A percentile compares a stretch with the other conserved stretches of the same genome.
phyloP scores from a whole-genome alignment of 805 yeast species.

The Candida dendrica region DNA sequence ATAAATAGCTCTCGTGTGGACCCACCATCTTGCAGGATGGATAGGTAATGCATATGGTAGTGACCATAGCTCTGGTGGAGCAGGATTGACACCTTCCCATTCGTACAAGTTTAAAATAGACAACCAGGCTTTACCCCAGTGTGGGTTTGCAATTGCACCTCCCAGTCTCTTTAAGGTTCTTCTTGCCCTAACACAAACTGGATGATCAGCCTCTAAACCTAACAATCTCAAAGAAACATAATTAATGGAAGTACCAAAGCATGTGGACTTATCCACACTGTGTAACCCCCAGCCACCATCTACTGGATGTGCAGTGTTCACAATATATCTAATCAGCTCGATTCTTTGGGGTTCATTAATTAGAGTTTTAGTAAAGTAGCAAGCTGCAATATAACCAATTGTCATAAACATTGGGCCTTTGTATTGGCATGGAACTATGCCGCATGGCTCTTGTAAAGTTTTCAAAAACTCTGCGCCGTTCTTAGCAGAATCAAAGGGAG shows the following conservation, averaged over 20 bases:
- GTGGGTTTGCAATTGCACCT: constrained; percentile 87
- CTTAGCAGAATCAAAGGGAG: constrained; percentile 54
- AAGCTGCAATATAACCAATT: constrained; percentile 75
- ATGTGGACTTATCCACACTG: constrained; percentile 85
- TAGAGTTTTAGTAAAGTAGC: constrained; percentile 59
- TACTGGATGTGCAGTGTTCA: constrained; percentile 91
- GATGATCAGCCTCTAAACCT: constrained; percentile 70
- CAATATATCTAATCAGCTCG: constrained; percentile 79
- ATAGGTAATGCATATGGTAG: constrained; percentile 75
- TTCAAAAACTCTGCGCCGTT: constrained; percentile 70
- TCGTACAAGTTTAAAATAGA: constrained; percentile 71
- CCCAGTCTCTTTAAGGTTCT: constrained; percentile 64
- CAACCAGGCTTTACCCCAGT: constrained; percentile 97
- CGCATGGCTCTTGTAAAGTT: constrained; percentile 71
- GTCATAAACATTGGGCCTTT: constrained; percentile 98
- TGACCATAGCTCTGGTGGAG: constrained; percentile 92
- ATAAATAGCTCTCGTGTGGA: constrained; percentile 90
- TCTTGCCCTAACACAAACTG: constrained; percentile 72
- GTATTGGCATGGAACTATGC: constrained; percentile 85
- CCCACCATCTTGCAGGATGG: constrained; percentile 99
- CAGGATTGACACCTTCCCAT: constrained; percentile 98
- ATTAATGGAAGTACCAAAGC: constrained; percentile 88
- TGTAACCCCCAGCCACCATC: constrained; percentile 99
- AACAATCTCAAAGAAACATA: constrained; percentile 75
- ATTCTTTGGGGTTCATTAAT: constrained; percentile 58